Evolutionary conservation across 176 grass and related monocot genomes (phyloP).

Genomic region (Oryza glaberrima): DNA sequence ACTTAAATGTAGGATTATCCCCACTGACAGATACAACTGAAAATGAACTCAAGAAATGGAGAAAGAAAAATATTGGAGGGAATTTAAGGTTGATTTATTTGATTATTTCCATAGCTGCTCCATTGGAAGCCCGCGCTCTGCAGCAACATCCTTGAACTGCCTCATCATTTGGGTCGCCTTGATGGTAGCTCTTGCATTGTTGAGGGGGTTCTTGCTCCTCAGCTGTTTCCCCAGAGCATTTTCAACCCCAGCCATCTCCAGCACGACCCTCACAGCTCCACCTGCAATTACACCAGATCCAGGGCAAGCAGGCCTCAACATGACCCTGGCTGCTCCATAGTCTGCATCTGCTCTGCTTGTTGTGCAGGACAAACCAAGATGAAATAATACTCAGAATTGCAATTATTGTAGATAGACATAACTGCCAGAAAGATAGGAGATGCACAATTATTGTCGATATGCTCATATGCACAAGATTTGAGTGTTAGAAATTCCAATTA

Average conservation of each 20-base stretch:
- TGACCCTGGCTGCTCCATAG: conserved; percentile 80
- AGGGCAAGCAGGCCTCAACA: conserved; percentile 89
- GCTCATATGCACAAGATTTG: not conserved
- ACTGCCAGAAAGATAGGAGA: not conserved
- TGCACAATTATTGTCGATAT: not conserved
- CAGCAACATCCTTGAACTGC: conserved; percentile 64
- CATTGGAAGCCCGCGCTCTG: conserved; percentile 75
- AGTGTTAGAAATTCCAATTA: not conserved
- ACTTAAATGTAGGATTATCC: conserved; percentile 16
- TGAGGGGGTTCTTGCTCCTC: conserved; percentile 76
- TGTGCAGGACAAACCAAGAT: conserved; percentile 26
- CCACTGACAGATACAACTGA: conserved; percentile 25
- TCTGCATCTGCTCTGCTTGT: conserved; percentile 66
- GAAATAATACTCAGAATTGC: conserved; percentile 14
- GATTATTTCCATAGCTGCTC: conserved; percentile 91
- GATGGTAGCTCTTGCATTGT: conserved; percentile 86
- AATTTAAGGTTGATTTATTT: not conserved
- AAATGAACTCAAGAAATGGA: conserved; percentile 31
- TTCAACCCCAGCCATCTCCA: conserved; percentile 89
- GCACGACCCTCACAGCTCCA: conserved; percentile 74
- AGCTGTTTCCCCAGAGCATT: conserved; percentile 93
- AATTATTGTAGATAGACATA: not conserved
- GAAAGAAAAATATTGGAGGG: conserved; percentile 4
- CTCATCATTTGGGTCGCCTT: conserved; percentile 77
- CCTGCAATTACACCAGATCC: conserved; percentile 83